Percentiles rank a stretch among this genome's conserved stretches.
Conservation (phyloP, 257 asterid species). For the Ballota nigra region DNA sequence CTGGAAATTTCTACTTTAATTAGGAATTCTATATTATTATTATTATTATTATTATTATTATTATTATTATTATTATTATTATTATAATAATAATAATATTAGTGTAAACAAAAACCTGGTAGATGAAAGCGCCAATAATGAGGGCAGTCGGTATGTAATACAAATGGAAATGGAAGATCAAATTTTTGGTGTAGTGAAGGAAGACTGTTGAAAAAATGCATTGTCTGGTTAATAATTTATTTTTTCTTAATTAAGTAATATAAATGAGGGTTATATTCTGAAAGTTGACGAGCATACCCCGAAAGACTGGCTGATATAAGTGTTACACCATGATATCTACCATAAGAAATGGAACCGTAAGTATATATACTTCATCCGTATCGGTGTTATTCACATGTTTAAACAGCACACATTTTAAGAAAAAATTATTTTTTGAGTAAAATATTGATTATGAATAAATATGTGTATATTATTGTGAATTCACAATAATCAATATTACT, state of each 20-base stretch:
- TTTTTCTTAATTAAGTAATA: conserved; percentile 3
- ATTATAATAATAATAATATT: no score
- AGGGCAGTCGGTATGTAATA: conserved; percentile 91
- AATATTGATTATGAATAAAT: no score
- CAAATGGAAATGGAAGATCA: conserved; percentile 88
- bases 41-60: no score
- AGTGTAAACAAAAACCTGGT: conserved; percentile 60
- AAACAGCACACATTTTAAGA: no score
- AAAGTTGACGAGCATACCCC: conserved; percentile 51
- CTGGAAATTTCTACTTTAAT: conserved; percentile 35
- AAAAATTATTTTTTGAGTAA: no score
- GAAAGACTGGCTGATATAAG: conserved; percentile 91
- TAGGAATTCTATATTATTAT: background rate
- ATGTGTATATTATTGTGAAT: no score
- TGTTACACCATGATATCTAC: conserved; percentile 95
- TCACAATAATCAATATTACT: no score
- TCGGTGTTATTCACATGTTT: no score
- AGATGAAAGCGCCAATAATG: conserved; percentile 97
- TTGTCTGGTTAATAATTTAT: background rate
- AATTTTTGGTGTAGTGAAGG: conserved; percentile 87
- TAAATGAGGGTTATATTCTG: background rate
- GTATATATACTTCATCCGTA: no score
- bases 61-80: no score
- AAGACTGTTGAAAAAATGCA: conserved; percentile 39
- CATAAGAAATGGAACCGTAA: conserved; percentile 21